Evolutionary conservation across 176 grass and related monocot genomes (phyloP).

Genomic region (Saccharum officinarum): DNA sequence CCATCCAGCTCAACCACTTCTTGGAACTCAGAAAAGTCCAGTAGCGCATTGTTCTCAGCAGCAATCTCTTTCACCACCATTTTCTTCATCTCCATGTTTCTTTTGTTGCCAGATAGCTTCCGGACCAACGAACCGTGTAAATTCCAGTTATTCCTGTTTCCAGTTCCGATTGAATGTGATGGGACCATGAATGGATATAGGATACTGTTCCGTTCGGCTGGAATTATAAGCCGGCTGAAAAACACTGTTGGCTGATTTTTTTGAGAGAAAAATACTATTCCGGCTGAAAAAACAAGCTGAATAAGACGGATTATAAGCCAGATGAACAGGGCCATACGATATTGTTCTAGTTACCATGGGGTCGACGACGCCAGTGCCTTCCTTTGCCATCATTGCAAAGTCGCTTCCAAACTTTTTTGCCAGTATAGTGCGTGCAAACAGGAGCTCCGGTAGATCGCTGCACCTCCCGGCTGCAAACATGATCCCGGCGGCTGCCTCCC

Average conservation of each 20-base stretch:
- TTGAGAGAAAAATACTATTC: too few species aligned
- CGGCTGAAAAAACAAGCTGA: too few species aligned
- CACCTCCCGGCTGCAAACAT: conserved; percentile 48
- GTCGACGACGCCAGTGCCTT: conserved; percentile 29
- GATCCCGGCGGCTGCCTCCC: conserved; percentile 36
- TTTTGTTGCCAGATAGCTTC: conserved; percentile 38
- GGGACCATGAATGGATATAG: not conserved
- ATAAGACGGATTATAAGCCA: too few species aligned
- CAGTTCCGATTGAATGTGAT: not conserved
- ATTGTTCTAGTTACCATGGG: conserved; percentile 18
- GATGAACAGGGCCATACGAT: too few species aligned
- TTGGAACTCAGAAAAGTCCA: conserved; percentile 24
- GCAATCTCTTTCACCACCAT: conserved; percentile 44
- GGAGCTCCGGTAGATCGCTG: conserved; percentile 45
- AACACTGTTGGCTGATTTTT: too few species aligned
- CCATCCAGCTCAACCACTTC: not conserved
- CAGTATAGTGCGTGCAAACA: conserved; percentile 34
- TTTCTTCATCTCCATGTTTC: conserved; percentile 38
- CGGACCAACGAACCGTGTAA: conserved; percentile 28
- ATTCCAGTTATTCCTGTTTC: not conserved
- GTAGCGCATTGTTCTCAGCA: conserved; percentile 27
- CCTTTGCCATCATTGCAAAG: conserved; percentile 5
- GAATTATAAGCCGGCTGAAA: too few species aligned
- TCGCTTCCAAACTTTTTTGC: conserved; percentile 45
- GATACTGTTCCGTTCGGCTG: too few species aligned